These are phyloP conservation scores for Rhododendron kiyosumense DNA, from an alignment of 148 eudicot genomes.

Conservation along the genomic window DNA sequence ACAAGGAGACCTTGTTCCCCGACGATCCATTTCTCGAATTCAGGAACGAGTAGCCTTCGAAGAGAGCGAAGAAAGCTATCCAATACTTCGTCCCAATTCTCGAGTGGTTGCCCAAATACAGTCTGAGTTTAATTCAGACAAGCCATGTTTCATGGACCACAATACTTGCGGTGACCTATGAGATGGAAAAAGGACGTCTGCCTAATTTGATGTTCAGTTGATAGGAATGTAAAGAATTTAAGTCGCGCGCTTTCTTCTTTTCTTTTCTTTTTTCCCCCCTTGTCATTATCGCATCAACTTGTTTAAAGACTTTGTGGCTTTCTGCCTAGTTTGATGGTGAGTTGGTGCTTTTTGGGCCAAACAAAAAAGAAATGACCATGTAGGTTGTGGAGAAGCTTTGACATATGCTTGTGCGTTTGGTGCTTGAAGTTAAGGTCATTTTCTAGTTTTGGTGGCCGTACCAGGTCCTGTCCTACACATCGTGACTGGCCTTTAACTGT, in stretches of 20 bases:
- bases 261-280: not conserved
- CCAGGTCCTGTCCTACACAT: not conserved
- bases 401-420: not conserved
- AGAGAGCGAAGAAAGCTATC: conserved; percentile 16
- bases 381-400: not conserved
- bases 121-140: not conserved
- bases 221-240: not conserved
- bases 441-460: not conserved
- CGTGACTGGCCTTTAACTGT: not conserved
- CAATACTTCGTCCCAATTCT: conserved; percentile 66
- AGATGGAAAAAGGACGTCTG: not conserved
- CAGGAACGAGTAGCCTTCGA: conserved; percentile 23
- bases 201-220: not conserved
- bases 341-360: not conserved
- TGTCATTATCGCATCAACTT: not conserved
- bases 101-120: conserved; percentile 72
- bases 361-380: not conserved
- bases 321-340: no score
- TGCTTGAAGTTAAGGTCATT: not conserved
- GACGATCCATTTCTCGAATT: conserved; percentile 65
- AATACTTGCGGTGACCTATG: not conserved
- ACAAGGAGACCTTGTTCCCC: conserved; percentile 63
- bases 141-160: no score
- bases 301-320: not conserved
- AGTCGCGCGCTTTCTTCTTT: not conserved